Conservation (phyloP, 2,329 filamentous ascomycete species). For the Aspergillus luchuensis region DNA sequence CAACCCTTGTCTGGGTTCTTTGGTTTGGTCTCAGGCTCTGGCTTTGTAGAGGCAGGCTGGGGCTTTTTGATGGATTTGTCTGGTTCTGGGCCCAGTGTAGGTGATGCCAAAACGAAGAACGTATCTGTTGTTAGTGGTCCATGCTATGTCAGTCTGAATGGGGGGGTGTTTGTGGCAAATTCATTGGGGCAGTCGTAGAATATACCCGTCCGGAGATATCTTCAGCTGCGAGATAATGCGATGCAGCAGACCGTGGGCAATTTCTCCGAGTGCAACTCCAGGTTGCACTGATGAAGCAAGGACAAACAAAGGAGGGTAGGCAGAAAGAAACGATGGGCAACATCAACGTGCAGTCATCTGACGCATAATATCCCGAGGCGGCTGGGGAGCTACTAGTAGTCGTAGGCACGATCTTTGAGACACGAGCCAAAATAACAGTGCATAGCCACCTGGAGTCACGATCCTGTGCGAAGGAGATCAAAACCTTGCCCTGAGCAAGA, state of each 20-base stretch:
- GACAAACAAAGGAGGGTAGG: background rate
- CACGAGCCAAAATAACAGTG: background rate
- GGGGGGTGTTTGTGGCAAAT: background rate
- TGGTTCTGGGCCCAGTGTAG: background rate
- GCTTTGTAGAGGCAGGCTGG: background rate
- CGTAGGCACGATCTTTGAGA: background rate
- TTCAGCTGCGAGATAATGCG: slow-evolving; percentile 4
- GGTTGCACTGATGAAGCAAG: background rate
- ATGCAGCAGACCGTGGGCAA: background rate
- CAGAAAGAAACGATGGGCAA: background rate
- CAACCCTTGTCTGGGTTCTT: background rate
- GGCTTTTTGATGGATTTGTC: background rate
- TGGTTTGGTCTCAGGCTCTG: background rate
- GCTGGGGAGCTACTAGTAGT: background rate
- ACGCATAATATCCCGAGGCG: background rate
- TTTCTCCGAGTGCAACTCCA: background rate
- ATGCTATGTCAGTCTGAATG: background rate
- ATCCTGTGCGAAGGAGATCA: background rate
- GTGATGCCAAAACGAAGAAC: no score
- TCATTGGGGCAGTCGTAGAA: background rate
- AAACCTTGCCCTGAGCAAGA: slow-evolving; percentile 11
- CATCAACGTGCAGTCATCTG: background rate
- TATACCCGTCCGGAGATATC: background rate
- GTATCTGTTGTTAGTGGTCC: background rate
- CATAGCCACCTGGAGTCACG: background rate